phyloP scores from a whole-genome alignment of 1,139 yeast species.

The Geotrichum australiense region DNA sequence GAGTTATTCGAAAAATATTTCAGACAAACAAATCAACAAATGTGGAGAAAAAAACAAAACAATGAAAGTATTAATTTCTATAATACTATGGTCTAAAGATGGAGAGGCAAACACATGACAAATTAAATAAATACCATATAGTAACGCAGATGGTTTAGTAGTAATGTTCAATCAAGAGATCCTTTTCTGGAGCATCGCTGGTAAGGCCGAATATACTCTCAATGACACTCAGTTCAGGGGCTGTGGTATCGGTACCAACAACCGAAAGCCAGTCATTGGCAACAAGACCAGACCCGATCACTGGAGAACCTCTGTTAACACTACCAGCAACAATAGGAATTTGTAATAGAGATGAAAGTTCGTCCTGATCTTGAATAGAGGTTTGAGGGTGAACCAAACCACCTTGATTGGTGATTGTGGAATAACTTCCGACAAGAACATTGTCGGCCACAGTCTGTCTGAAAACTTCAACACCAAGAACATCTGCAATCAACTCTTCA shows the following conservation, averaged over 20 bases:
- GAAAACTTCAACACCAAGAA: slow-evolving; percentile 98
- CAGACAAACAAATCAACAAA: not conserved
- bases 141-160: slow-evolving; percentile 26
- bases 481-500: slow-evolving; percentile 97
- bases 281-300: slow-evolving; percentile 98
- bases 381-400: slow-evolving; percentile 98
- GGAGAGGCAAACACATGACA: too few relatives aligned
- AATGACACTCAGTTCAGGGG: slow-evolving; percentile 94
- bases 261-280: slow-evolving; percentile 98
- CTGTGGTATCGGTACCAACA: slow-evolving; percentile 94
- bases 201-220: slow-evolving; percentile 74
- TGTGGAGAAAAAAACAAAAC: not conserved
- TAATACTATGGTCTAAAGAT: too few relatives aligned
- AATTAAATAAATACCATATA: slow-evolving; percentile 11
- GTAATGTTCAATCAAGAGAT: slow-evolving; percentile 37
- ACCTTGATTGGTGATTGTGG: slow-evolving; percentile 93
- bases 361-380: slow-evolving; percentile 96
- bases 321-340: slow-evolving; percentile 99
- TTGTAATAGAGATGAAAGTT: slow-evolving; percentile 87
- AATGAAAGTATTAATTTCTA: not conserved
- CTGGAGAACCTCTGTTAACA: slow-evolving; percentile 94
- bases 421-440: slow-evolving; percentile 94
- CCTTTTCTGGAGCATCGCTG: slow-evolving; percentile 38
- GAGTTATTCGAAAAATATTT: not conserved
- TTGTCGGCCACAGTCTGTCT: slow-evolving; percentile 98